These are phyloP conservation scores for Pichia kudriavzevii DNA, from an alignment of 1,139 yeast genomes.

Conservation along the genomic window DNA sequence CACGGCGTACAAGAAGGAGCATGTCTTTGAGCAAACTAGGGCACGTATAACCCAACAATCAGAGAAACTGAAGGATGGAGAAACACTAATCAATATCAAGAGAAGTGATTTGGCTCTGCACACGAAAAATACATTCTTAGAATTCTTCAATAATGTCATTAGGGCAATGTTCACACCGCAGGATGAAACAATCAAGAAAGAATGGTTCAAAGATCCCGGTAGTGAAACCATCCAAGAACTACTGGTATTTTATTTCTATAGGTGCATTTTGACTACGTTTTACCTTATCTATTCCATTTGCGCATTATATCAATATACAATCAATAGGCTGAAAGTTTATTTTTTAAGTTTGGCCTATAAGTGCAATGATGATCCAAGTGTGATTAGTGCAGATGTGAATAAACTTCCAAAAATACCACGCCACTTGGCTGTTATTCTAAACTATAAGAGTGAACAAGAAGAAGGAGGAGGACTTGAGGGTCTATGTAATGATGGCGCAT, in stretches of 20 bases:
- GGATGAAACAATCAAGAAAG: slow-evolving; percentile 10
- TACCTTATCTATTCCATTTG: slow-evolving; percentile 51
- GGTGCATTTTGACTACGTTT: slow-evolving; percentile 42
- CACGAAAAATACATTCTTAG: slow-evolving; percentile 14
- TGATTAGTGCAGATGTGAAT: slow-evolving; percentile 76
- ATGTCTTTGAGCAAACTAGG: slow-evolving; percentile 16
- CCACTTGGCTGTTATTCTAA: slow-evolving; percentile 65
- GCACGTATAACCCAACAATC: too few relatives aligned
- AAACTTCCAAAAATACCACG: slow-evolving; percentile 70
- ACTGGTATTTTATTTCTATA: slow-evolving; percentile 29
- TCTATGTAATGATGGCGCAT: slow-evolving; percentile 66
- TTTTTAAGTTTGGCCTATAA: slow-evolving; percentile 61
- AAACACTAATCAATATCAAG: slow-evolving; percentile 4
- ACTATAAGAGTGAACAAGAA: slow-evolving; percentile 64
- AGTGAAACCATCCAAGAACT: slow-evolving; percentile 5
- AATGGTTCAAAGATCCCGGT: slow-evolving; percentile 10
- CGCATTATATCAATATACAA: slow-evolving; percentile 44
- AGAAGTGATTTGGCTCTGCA: slow-evolving; percentile 14
- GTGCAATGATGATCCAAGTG: slow-evolving; percentile 78
- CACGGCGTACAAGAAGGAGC: slow-evolving; percentile 5
- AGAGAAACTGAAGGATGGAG: slow-evolving; percentile 6
- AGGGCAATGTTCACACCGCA: slow-evolving; percentile 21
- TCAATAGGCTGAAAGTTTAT: slow-evolving; percentile 50
- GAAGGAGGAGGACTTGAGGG: slow-evolving; percentile 89
- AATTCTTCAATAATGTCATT: slow-evolving; percentile 18